Base-by-base conservation (phyloP, 331 rosid species). In the Acacia concinna region DNA sequence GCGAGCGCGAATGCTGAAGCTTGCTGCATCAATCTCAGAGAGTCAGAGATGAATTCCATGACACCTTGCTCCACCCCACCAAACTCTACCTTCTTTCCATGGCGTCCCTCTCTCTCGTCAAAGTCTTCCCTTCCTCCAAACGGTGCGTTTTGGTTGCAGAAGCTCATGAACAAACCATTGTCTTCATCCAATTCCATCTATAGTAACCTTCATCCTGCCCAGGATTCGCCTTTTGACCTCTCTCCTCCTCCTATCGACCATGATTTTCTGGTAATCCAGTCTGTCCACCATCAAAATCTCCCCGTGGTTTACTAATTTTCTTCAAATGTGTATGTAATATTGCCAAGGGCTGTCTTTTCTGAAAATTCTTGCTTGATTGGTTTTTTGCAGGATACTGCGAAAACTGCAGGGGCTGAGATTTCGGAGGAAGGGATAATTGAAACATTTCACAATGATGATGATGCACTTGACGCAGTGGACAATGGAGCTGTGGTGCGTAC, bases 181-280 rank as follows among this genome's bases (percentile, higher is more conserved):
- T 71, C 75, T 13, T 76, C 49, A 30, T 86, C 87, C 71, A 60
- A 84, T 56, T 15, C 8, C 74, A 27, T 12, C 37, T 15, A 4
- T 27, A 41, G 6, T 49, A 25, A 69, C 7, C 14, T 69, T 25
- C 37, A 41, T 31, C 65, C 84, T 54, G 75, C 88, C 35, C 71
- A 67, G 0, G 78, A 89, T 72, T 81, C 81, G 70, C 82, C 94
- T 60, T 94, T 85, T 82, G 92, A 92, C 71, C 91, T 94, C 80
- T 89, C 94, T 6, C 97, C 98, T 71, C 98, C 97, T 67, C 96
- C 98, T 4, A 94, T 94, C 74, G 97, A 91, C 75, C 97, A 89
- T 71, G 97, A 94, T 77, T 84, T 94, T 52, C 80, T 89, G 49
- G 98, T 94, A 75, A 74, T 82, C 40, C 73, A 0, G 54, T 40